A percentile compares a stretch with the other conserved stretches of the same genome.
Evolutionary conservation across 1,139 yeast genomes (phyloP).

Genomic region (Lodderomyces metapsilosis): DNA sequence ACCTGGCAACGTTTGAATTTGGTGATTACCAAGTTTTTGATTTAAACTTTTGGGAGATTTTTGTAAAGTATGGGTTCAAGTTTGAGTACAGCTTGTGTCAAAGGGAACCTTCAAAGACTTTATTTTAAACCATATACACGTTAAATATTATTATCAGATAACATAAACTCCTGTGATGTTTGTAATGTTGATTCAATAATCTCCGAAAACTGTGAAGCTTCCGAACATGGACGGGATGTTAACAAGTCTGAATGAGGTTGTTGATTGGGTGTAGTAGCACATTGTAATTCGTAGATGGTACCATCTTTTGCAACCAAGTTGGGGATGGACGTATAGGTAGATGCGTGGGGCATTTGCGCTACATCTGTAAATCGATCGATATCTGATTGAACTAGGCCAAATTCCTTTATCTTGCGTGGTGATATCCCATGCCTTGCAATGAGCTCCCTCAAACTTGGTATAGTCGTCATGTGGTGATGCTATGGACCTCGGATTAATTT

Average conservation of each 20-base stretch:
- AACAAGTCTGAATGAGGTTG: neutral
- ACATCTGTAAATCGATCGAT: slow-evolving; percentile 14
- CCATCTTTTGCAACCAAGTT: slow-evolving; percentile 13
- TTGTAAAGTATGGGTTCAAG: slow-evolving; percentile 37
- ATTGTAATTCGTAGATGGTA: slow-evolving; percentile 4
- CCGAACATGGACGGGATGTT: slow-evolving; percentile 10
- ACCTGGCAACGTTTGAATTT: slow-evolving; percentile 21
- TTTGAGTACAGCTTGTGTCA: slow-evolving; percentile 34
- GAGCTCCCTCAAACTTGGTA: slow-evolving; percentile 17
- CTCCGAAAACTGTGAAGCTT: slow-evolving; percentile 11
- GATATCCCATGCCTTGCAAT: slow-evolving; percentile 21
- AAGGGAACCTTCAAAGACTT: slow-evolving; percentile 27
- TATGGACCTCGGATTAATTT: too few relatives aligned
- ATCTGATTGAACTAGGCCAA: slow-evolving; percentile 13
- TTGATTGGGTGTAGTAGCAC: neutral
- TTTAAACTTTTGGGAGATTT: slow-evolving; percentile 43
- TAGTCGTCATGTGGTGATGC: neutral
- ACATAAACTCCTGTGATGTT: slow-evolving; percentile 8
- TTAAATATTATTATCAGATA: slow-evolving; percentile 2
- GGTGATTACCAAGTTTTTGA: slow-evolving; percentile 49
- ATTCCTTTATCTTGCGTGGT: slow-evolving; percentile 18
- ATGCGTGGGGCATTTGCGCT: slow-evolving; percentile 13
- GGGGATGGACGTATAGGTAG: slow-evolving; percentile 11
- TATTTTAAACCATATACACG: slow-evolving; percentile 12
- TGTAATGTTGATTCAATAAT: slow-evolving; percentile 4